Conservation (phyloP, 495 filamentous ascomycete species). For the Bombardia bombarda region DNA sequence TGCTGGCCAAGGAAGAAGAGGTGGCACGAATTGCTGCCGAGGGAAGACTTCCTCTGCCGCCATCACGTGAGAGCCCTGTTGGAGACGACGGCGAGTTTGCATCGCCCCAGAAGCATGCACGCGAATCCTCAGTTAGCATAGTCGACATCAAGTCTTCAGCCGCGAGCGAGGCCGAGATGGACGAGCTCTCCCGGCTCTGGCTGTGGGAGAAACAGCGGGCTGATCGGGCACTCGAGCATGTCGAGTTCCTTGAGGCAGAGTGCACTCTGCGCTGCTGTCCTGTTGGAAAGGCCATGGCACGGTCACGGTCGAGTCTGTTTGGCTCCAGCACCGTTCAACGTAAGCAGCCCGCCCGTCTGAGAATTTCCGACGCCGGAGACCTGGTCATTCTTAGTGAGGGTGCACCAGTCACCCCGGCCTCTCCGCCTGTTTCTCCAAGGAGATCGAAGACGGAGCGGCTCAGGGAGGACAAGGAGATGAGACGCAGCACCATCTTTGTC, state of each 20-base stretch:
- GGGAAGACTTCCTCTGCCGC: slow-evolving; percentile 52
- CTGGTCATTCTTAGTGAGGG: slow-evolving; percentile 32
- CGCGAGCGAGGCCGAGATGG: slow-evolving; percentile 42
- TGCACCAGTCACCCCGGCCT: slow-evolving; percentile 6
- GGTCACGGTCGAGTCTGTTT: slow-evolving; percentile 11
- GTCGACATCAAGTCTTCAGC: slow-evolving; percentile 35
- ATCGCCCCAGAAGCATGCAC: slow-evolving; percentile 32
- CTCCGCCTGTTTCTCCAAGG: slow-evolving; percentile 8
- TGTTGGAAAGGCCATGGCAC: slow-evolving; percentile 32
- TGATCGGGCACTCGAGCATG: slow-evolving; percentile 58
- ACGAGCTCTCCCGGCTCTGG: slow-evolving; percentile 54
- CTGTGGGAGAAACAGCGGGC: slow-evolving; percentile 58
- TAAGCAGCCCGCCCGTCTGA: slow-evolving; percentile 19
- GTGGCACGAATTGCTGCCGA: slow-evolving; percentile 56
- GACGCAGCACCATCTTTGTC: slow-evolving; percentile 37
- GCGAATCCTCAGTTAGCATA: slow-evolving; percentile 27
- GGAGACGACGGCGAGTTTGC: slow-evolving; percentile 37
- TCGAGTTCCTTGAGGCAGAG: slow-evolving; percentile 77
- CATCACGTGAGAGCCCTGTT: slow-evolving; percentile 22
- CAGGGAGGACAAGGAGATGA: slow-evolving; percentile 14
- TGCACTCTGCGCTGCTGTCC: slow-evolving; percentile 68
- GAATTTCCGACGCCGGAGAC: slow-evolving; percentile 34
- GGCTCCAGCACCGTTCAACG: slow-evolving; percentile 15
- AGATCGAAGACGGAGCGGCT: slow-evolving; percentile 23
- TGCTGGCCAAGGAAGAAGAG: slow-evolving; percentile 43